phyloP scores from a whole-genome alignment of 208 protist genomes.

The Naegleria lovaniensis region DNA sequence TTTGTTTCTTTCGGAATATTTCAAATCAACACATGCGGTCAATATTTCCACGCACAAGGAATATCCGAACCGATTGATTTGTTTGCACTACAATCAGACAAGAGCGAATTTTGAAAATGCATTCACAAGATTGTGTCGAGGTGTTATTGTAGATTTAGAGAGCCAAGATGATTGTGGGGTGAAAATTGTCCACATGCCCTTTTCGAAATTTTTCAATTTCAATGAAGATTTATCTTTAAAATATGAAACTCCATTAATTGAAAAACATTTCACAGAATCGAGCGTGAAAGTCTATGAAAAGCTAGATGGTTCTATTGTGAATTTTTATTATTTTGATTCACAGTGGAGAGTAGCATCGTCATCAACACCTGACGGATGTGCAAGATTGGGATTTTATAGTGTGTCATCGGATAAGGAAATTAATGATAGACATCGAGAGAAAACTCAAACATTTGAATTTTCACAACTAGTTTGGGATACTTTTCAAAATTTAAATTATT shows the following conservation, averaged over 20 bases:
- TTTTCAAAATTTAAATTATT: not conserved
- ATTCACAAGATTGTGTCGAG: not conserved
- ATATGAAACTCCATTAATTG: not conserved
- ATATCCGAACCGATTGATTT: not conserved
- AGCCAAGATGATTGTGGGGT: not conserved
- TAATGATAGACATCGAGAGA: not conserved
- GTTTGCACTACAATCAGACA: not conserved
- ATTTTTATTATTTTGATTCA: not conserved
- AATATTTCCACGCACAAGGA: not conserved
- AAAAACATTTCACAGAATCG: not conserved
- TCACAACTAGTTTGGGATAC: not conserved
- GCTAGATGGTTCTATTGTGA: not conserved
- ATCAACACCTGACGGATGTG: not conserved
- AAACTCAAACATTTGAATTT: not conserved
- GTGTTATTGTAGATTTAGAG: not conserved
- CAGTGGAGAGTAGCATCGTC: not conserved
- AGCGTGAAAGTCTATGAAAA: constrained; percentile 8
- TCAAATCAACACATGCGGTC: not conserved
- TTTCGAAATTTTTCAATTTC: constrained; percentile 24
- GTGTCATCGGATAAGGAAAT: not conserved
- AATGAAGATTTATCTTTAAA: not conserved
- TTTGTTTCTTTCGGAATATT: too few relatives aligned
- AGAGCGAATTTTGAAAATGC: not conserved
- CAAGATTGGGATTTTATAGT: not conserved
- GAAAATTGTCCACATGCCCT: not conserved